A percentile compares a stretch with the other conserved stretches of the same genome.
These are phyloP conservation scores for Vinca minor DNA, from an alignment of 257 asterid species.

Conservation along the genomic window DNA sequence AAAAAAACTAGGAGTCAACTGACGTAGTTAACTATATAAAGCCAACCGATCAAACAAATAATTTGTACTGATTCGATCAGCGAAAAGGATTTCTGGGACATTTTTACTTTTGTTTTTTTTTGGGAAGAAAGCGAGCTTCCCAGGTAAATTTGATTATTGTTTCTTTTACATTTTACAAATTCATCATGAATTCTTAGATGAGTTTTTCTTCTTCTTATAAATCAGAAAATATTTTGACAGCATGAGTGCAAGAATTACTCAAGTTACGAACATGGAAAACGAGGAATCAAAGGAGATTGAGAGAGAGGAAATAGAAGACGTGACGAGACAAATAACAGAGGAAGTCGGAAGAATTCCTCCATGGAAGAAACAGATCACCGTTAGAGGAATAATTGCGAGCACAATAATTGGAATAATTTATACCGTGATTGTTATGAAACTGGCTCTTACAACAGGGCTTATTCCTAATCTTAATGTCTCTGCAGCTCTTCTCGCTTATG, in stretches of 20 bases:
- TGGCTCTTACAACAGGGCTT: slow-evolving; percentile 68
- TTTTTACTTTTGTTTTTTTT: no score
- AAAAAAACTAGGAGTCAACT: no score
- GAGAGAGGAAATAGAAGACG: slow-evolving; percentile 20
- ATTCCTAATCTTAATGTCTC: slow-evolving; percentile 85
- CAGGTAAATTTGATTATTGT: slow-evolving; percentile 1
- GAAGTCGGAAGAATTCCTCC: slow-evolving; percentile 54
- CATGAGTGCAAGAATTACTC: slow-evolving; percentile 20
- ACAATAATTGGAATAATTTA: slow-evolving; percentile 52
- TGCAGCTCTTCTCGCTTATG: slow-evolving; percentile 82
- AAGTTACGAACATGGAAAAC: slow-evolving; percentile 10
- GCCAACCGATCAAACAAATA: no score
- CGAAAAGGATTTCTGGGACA: background rate
- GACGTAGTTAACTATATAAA: background rate
- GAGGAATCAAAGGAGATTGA: slow-evolving; percentile 8
- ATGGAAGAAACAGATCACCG: slow-evolving; percentile 63
- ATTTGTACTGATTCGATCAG: no score
- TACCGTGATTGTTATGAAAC: slow-evolving; percentile 68
- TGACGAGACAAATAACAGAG: no score
- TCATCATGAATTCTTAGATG: background rate
- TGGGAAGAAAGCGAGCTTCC: no score
- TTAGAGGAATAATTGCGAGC: slow-evolving; percentile 65
- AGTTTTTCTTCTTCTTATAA: no score
- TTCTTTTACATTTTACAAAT: background rate
- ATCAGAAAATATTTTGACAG: slow-evolving; percentile 3